A percentile compares a stretch with the other conserved stretches of the same genome.
These are phyloP conservation scores for Acanthamoeba sp. DNA, from an alignment of 208 protist species.

Conservation along the genomic window DNA sequence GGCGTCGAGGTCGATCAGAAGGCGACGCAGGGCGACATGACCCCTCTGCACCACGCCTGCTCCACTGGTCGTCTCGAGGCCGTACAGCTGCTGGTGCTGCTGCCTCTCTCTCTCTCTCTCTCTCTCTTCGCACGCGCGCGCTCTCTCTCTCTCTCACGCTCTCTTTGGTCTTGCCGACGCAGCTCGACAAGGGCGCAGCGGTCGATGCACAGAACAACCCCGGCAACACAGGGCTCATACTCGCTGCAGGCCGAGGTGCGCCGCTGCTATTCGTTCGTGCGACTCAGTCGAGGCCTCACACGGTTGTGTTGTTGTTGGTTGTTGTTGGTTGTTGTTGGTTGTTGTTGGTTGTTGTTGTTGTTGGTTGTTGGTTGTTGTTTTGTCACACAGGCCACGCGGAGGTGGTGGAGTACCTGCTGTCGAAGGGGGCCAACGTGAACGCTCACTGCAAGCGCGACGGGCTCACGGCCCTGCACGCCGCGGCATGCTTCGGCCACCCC, in stretches of 20 bases:
- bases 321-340: too few relatives aligned
- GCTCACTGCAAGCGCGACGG: constrained; percentile 19
- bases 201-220: background rate
- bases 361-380: too few relatives aligned
- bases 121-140: too few relatives aligned
- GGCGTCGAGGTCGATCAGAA: background rate
- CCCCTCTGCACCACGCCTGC: constrained; percentile 29
- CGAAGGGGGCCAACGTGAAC: background rate
- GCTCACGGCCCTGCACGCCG: constrained; percentile 20
- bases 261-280: background rate
- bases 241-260: background rate
- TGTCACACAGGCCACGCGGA: background rate
- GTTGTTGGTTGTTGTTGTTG: too few relatives aligned
- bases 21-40: background rate
- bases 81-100: background rate
- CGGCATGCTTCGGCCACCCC: background rate
- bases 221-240: constrained; percentile 4
- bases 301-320: background rate
- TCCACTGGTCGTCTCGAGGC: background rate
- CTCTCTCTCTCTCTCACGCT: background rate
- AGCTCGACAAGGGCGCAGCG: background rate
- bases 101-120: too few relatives aligned
- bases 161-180: background rate
- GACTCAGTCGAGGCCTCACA: too few relatives aligned
- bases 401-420: constrained; percentile 8